phyloP scores from a whole-genome alignment of 306 rosid species.

The Begonia peltatifolia region DNA sequence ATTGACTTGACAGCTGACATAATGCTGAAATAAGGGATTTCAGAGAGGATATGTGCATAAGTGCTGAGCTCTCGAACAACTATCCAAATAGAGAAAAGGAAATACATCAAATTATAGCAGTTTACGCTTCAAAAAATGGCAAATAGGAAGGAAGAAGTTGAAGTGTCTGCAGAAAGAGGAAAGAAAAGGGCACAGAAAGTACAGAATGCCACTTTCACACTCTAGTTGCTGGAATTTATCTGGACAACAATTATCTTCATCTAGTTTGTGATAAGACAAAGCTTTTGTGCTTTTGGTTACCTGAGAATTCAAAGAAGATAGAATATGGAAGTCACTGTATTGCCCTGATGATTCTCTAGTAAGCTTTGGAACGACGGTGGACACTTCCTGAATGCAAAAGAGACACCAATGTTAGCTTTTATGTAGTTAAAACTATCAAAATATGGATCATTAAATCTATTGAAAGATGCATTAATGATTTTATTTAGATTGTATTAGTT shows the following conservation, averaged over 20 bases:
- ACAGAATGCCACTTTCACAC: neutral
- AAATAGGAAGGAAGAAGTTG: neutral
- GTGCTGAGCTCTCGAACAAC: constrained; percentile 95
- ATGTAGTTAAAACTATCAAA: no score
- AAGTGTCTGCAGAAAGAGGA: no score
- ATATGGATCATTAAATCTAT: no score
- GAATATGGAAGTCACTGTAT: constrained; percentile 86
- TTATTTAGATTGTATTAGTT: no score
- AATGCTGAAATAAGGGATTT: constrained; percentile 88
- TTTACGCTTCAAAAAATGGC: neutral
- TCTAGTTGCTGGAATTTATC: no score
- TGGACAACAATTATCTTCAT: no score
- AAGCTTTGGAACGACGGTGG: constrained; percentile 68
- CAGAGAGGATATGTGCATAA: constrained; percentile 83
- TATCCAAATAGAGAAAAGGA: constrained; percentile 28
- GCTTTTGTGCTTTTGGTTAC: constrained; percentile 17
- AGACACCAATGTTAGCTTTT: no score
- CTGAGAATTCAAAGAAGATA: constrained; percentile 94
- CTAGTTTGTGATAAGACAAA: no score
- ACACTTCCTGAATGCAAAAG: constrained; percentile 59
- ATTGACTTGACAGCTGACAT: constrained; percentile 80
- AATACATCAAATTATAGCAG: constrained; percentile 12
- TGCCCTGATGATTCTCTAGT: constrained; percentile 72
- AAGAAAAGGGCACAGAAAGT: neutral
- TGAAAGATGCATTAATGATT: no score